phyloP scores from a whole-genome alignment of 768 basidiomycete genomes.

The Hydnomerulius pinastri region DNA sequence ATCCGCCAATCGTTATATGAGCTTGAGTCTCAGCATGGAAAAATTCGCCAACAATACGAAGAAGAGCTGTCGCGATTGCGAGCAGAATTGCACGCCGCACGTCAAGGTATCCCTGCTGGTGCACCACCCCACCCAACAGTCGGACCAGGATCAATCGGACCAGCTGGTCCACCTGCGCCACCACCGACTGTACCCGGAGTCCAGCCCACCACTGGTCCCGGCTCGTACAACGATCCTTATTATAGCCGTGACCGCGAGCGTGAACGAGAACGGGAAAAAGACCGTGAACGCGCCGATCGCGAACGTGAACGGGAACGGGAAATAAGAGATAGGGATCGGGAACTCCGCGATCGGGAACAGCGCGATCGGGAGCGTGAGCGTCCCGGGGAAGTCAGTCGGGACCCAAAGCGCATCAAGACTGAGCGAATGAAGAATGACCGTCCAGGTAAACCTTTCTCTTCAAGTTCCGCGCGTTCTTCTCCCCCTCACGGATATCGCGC shows the following conservation, averaged over 20 bases:
- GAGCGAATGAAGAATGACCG: constrained; percentile 49
- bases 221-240: constrained; percentile 38
- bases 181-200: constrained; percentile 33
- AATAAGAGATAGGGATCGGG: too few species aligned
- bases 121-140: constrained; percentile 38
- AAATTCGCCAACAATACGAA: constrained; percentile 86
- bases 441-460: constrained; percentile 38
- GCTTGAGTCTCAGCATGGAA: constrained; percentile 84
- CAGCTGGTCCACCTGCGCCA: constrained; percentile 35
- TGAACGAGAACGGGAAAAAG: constrained; percentile 44
- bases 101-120: constrained; percentile 39
- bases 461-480: constrained; percentile 27
- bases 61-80: constrained; percentile 77
- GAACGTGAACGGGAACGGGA: constrained; percentile 42
- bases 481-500: constrained; percentile 35
- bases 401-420: constrained; percentile 62
- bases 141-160: constrained; percentile 35
- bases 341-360: constrained; percentile 36
- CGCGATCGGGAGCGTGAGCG: constrained; percentile 50
- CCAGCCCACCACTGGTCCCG: constrained; percentile 30
- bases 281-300: constrained; percentile 40
- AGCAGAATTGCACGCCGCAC: constrained; percentile 59
- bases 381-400: constrained; percentile 46
- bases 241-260: constrained; percentile 41
- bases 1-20: constrained; percentile 91